phyloP scores from a whole-genome alignment of 768 basidiomycete genomes.

The Kwoniella bestiolae region DNA sequence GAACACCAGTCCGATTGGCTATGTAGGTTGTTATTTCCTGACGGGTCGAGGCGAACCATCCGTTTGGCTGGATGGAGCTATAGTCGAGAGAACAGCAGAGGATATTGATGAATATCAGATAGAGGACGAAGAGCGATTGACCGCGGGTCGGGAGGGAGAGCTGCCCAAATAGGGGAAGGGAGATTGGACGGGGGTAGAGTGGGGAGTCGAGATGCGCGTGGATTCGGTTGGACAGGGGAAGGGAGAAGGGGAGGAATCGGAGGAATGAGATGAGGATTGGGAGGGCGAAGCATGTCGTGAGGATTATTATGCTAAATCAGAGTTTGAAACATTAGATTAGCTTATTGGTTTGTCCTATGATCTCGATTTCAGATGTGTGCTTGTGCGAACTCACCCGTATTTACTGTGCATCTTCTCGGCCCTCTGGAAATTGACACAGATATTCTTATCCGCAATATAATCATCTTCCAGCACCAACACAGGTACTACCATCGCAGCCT shows the following conservation, averaged over 20 bases:
- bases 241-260: background rate
- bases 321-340: background rate
- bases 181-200: background rate
- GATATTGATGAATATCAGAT: background rate
- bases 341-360: background rate
- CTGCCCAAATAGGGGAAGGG: background rate
- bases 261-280: background rate
- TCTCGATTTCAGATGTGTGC: too few species aligned
- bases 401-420: background rate
- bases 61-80: constrained; percentile 18
- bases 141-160: background rate
- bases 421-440: background rate
- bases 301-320: background rate
- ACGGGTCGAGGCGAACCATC: constrained; percentile 7
- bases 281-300: background rate
- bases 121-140: constrained; percentile 3
- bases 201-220: background rate
- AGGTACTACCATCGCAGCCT: background rate
- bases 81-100: constrained; percentile 5
- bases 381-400: background rate
- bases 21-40: constrained; percentile 23
- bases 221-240: background rate
- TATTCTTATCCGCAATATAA: background rate
- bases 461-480: background rate
- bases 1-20: constrained; percentile 21